Evolutionary conservation across 495 filamentous ascomycete genomes (phyloP), one percentile per base, ranked within the genome.

Genomic region (Penicillium longicatenatum): DNA sequence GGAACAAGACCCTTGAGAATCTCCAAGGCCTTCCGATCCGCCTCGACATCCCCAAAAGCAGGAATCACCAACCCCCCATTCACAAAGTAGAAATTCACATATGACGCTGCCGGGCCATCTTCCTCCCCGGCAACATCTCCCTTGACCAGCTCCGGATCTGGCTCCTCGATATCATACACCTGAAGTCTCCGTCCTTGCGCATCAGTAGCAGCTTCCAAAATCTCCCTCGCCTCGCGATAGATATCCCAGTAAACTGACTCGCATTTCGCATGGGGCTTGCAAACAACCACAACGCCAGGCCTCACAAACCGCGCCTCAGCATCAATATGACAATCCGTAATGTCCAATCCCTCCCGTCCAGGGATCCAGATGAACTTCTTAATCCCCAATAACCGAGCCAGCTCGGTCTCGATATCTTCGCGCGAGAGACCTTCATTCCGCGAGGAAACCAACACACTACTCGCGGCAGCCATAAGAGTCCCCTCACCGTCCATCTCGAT

Each of bases 11-110:
- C 55, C 46, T 60, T 48, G 22, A 72, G 22, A 17, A 55, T 61
- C 50, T 65, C 62, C n/a, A 72, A 48, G 6, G 71, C 70, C 46
- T 58, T 57, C 6, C 5, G 20, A 59, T 74, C 71, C 30, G 59
- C 44, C 44, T 50, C 54, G 0, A 26, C 19, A 64, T 74, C 72
- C 14, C 72, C 72, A 63, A 75, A 75, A 2, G 53, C 56, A 47
- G 72, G 72, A n/a, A 73, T 47, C 3, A 75, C 59, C 50, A 75
- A 49, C 1, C 67, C 72, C 0, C 67, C 69, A 61, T 75, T 75
- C 31, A 60, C 63, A 47, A 73, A 69, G 37, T 75, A 73, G 29
- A 70, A 75, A 45, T 75, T 75, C 24, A 75, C 72, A 57, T 75
- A 75, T 8, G 64, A 67, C 10, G 69, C 67, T 29, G 71, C 68